A percentile compares a stretch with the other conserved stretches of the same genome.
These are phyloP conservation scores for Crithidia sp. DNA, from an alignment of 208 protist species.

Conservation along the genomic window DNA sequence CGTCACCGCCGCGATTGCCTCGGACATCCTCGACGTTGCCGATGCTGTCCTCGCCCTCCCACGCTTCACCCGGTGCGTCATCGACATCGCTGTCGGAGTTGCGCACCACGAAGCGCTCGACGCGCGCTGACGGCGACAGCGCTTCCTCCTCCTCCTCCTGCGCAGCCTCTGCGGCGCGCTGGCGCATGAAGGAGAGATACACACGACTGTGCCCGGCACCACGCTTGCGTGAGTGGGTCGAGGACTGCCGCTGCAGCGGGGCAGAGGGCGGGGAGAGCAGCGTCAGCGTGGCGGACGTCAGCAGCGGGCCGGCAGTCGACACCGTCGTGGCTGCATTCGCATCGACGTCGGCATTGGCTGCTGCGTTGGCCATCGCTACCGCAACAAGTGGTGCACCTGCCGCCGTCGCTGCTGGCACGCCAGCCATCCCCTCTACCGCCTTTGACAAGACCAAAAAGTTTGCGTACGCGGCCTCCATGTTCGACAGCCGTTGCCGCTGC, in stretches of 20 bases:
- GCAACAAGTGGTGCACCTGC: not conserved
- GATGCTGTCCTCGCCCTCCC: slow-evolving; percentile 1
- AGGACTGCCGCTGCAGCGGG: not conserved
- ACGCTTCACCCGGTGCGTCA: not conserved
- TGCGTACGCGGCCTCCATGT: slow-evolving; percentile 56
- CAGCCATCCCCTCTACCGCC: slow-evolving; percentile 37
- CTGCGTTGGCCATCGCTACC: not conserved
- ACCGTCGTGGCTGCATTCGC: too few relatives aligned
- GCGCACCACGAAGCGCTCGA: slow-evolving; percentile 25
- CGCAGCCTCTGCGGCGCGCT: not conserved
- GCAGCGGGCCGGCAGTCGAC: not conserved
- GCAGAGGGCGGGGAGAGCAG: not conserved
- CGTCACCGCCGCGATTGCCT: too few relatives aligned
- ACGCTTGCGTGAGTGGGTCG: not conserved
- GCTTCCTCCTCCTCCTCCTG: not conserved
- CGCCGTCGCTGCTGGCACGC: not conserved
- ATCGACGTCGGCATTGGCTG: not conserved
- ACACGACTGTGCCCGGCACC: slow-evolving; percentile 18
- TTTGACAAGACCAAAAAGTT: slow-evolving; percentile 57
- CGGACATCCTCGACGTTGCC: not conserved
- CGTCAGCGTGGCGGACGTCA: too few relatives aligned
- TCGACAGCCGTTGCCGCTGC: slow-evolving; percentile 31
- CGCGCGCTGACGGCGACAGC: not conserved
- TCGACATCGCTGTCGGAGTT: slow-evolving; percentile 23
- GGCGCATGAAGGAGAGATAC: slow-evolving; percentile 27